Conservation (phyloP, 176 grass and related monocot species). For the Triticum monococcum region DNA sequence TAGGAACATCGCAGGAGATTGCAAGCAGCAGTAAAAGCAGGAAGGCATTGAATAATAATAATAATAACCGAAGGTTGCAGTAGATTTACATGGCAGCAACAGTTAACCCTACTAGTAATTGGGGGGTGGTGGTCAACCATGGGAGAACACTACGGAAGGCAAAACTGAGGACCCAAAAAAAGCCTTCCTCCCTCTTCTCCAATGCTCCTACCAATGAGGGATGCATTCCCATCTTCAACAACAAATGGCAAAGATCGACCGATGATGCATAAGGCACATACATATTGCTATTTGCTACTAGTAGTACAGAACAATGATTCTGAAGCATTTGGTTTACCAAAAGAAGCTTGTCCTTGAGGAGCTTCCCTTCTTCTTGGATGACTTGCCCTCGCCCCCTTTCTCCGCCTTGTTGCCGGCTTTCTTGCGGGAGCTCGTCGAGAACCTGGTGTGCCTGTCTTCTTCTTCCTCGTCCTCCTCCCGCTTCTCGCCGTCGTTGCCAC, state of each 20-base stretch:
- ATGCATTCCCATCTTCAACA: constrained; percentile 19
- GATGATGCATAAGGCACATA: not conserved
- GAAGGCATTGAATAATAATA: constrained; percentile 12
- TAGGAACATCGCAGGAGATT: constrained; percentile 29
- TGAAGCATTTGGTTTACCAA: constrained; percentile 49
- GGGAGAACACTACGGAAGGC: constrained; percentile 46
- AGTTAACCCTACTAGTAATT: constrained; percentile 34
- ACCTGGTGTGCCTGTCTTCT: constrained; percentile 1
- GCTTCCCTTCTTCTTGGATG: constrained; percentile 44
- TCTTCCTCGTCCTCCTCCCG: not conserved
- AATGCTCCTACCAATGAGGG: constrained; percentile 30
- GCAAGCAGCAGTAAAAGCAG: constrained; percentile 41
- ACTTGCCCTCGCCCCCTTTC: constrained; percentile 45
- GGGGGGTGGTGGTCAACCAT: constrained; percentile 38
- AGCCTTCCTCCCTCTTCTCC: constrained; percentile 39
- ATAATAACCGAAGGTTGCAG: constrained; percentile 37
- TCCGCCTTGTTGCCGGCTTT: constrained; percentile 52
- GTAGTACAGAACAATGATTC: constrained; percentile 19
- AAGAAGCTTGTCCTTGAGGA: constrained; percentile 57
- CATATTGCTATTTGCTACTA: constrained; percentile 15
- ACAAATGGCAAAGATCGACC: not conserved
- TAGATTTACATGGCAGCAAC: constrained; percentile 40
- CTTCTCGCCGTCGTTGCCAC: not conserved
- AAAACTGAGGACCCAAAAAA: constrained; percentile 47
- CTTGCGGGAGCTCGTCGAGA: constrained; percentile 34